Evolutionary conservation across 768 basidiomycete genomes (phyloP).

Genomic region (Leccinellum luteum): DNA sequence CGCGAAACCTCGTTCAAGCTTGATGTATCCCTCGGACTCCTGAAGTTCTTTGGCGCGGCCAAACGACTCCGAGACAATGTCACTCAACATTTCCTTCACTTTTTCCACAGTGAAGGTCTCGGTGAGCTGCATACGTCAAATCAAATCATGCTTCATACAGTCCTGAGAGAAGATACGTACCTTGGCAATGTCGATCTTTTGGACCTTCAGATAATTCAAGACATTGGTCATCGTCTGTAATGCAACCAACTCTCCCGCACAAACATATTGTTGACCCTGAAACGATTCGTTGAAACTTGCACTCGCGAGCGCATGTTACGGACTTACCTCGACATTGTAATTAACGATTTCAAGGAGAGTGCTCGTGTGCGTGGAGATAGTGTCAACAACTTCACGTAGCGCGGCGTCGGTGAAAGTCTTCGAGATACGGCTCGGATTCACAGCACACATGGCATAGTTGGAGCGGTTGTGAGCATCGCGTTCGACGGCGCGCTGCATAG

Average conservation of each 20-base stretch:
- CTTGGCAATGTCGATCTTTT: conserved; percentile 93
- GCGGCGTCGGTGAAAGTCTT: conserved; percentile 93
- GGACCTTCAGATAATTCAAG: conserved; percentile 91
- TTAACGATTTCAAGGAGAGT: conserved; percentile 97
- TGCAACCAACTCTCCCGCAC: conserved; percentile 92
- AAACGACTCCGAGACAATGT: conserved; percentile 84
- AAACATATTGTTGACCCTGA: conserved; percentile 99
- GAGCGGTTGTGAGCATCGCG: conserved; percentile 91
- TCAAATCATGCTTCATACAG: not conserved
- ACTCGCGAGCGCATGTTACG: not conserved
- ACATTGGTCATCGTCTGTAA: conserved; percentile 95
- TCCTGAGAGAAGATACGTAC: conserved; percentile 34
- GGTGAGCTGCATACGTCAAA: conserved; percentile 56
- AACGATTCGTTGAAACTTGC: conserved; percentile 4
- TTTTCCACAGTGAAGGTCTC: conserved; percentile 87
- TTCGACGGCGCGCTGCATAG: conserved; percentile 99
- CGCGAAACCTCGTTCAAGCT: conserved; percentile 94
- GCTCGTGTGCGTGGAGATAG: conserved; percentile 71
- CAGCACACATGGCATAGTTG: conserved; percentile 99
- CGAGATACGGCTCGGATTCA: conserved; percentile 94
- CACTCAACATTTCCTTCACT: conserved; percentile 92
- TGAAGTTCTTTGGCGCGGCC: conserved; percentile 76
- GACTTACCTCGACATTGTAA: conserved; percentile 81
- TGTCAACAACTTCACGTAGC: conserved; percentile 95
- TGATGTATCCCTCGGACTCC: conserved; percentile 81